A percentile compares a stretch with the other conserved stretches of the same genome.
Conservation (phyloP, 805 yeast species). For the Suhomyces sp. region DNA sequence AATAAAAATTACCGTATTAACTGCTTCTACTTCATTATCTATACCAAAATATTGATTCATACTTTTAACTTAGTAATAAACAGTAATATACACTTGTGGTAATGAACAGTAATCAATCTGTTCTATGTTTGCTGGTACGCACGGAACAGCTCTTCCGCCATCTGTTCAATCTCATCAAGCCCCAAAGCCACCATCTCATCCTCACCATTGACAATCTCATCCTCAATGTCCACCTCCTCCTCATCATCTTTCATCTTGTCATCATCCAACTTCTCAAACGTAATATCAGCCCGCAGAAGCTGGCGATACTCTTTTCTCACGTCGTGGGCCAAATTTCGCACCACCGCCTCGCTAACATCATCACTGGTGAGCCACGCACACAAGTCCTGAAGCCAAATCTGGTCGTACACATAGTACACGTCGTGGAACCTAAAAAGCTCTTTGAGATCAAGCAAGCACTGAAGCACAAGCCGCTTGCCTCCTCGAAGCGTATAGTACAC, state of each 20-base stretch:
- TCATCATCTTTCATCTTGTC: constrained; percentile 14
- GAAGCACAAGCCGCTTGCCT: constrained; percentile 67
- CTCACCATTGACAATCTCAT: constrained; percentile 25
- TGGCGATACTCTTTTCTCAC: constrained; percentile 42
- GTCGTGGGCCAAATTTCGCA: constrained; percentile 68
- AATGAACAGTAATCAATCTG: too few species aligned
- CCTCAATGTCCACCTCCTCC: constrained; percentile 27
- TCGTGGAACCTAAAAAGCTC: constrained; percentile 82
- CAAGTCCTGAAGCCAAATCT: constrained; percentile 72
- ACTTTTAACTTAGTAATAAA: too few species aligned
- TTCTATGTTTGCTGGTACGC: constrained; percentile 4
- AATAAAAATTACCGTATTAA: too few species aligned
- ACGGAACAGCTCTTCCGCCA: constrained; percentile 47
- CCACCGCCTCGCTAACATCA: constrained; percentile 53
- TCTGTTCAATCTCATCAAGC: constrained; percentile 53
- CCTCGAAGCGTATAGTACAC: constrained; percentile 59
- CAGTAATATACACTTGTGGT: too few species aligned
- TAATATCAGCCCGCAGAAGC: constrained; percentile 45
- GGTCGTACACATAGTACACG: constrained; percentile 78
- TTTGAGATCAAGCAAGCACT: constrained; percentile 56
- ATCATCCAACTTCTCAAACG: constrained; percentile 50
- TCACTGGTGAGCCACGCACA: constrained; percentile 69
- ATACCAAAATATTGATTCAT: too few species aligned
- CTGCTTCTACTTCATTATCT: too few species aligned
- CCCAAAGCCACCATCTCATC: constrained; percentile 39